Evolutionary conservation across 164 flowering plant genomes (phyloP).

Genomic region (Kingdonia uniflora): DNA sequence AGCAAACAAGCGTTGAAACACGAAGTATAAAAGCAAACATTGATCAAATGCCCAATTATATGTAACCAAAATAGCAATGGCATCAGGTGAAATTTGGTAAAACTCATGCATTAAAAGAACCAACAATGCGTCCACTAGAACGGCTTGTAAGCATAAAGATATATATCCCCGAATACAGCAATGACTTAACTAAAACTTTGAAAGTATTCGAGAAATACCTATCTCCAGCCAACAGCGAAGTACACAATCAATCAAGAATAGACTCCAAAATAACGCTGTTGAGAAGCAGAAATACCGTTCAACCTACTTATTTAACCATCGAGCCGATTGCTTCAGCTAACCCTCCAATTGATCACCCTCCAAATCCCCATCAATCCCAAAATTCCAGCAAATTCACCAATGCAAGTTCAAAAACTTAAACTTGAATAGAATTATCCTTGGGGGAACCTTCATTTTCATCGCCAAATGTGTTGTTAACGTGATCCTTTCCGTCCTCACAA

Average conservation of each 20-base stretch:
- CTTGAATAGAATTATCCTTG: slow-evolving; percentile 14
- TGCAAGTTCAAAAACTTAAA: neutral
- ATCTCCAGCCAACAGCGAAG: slow-evolving; percentile 18
- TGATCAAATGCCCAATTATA: no score
- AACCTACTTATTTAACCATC: slow-evolving; percentile 13
- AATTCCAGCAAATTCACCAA: neutral
- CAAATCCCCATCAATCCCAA: neutral
- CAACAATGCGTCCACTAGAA: slow-evolving; percentile 7
- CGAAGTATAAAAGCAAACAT: no score
- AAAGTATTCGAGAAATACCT: slow-evolving; percentile 24
- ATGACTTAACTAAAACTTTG: slow-evolving; percentile 13
- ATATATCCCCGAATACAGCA: slow-evolving; percentile 7
- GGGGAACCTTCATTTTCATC: slow-evolving; percentile 20
- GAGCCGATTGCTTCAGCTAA: slow-evolving; percentile 11
- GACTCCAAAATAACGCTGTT: slow-evolving; percentile 16
- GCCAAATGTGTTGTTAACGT: slow-evolving; percentile 17
- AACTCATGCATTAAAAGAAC: slow-evolving; percentile 9
- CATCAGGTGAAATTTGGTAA: neutral
- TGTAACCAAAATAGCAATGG: no score
- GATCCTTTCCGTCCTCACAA: slow-evolving; percentile 21
- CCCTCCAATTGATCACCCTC: neutral
- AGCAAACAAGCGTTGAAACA: no score
- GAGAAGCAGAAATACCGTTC: slow-evolving; percentile 14
- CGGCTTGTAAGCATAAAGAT: slow-evolving; percentile 9
- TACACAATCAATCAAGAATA: slow-evolving; percentile 25